phyloP scores from a whole-genome alignment of 83 land plant genomes.

The Diphasiastrum complanatum region DNA sequence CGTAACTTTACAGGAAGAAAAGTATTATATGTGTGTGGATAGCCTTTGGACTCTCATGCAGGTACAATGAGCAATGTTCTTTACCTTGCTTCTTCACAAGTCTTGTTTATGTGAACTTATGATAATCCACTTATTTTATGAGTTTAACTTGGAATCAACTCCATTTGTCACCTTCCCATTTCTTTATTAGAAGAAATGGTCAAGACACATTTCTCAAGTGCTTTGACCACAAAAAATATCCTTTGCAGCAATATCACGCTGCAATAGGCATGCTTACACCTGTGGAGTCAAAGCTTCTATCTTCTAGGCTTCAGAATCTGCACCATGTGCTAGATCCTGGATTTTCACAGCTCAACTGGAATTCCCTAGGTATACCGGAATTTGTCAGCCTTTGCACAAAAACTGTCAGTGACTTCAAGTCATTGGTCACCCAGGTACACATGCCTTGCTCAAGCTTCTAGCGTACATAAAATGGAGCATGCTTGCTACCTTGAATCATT shows the following conservation, averaged over 20 bases:
- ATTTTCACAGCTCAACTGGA: constrained; percentile 37
- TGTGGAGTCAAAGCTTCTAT: constrained; percentile 29
- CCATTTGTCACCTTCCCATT: not conserved
- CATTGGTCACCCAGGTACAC: constrained; percentile 27
- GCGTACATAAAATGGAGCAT: too few relatives aligned
- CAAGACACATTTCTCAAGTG: not conserved
- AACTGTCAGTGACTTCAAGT: constrained; percentile 30
- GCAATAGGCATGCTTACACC: constrained; percentile 21
- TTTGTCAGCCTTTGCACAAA: constrained; percentile 22
- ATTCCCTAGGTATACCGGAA: constrained; percentile 34
- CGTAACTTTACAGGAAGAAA: constrained; percentile 35
- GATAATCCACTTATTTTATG: not conserved
- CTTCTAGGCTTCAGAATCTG: constrained; percentile 8
- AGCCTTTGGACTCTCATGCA: constrained; percentile 26
- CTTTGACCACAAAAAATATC: not conserved
- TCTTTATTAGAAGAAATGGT: not conserved
- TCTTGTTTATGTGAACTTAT: not conserved
- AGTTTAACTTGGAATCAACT: not conserved
- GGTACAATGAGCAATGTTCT: not conserved
- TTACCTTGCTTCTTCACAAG: too few relatives aligned
- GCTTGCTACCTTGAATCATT: too few relatives aligned
- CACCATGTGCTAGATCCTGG: constrained; percentile 38
- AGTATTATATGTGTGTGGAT: constrained; percentile 24
- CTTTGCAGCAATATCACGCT: constrained; percentile 26
- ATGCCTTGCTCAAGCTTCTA: too few relatives aligned